Evolutionary conservation across 331 rosid species (phyloP).

Genomic region (Malus hybrid): DNA sequence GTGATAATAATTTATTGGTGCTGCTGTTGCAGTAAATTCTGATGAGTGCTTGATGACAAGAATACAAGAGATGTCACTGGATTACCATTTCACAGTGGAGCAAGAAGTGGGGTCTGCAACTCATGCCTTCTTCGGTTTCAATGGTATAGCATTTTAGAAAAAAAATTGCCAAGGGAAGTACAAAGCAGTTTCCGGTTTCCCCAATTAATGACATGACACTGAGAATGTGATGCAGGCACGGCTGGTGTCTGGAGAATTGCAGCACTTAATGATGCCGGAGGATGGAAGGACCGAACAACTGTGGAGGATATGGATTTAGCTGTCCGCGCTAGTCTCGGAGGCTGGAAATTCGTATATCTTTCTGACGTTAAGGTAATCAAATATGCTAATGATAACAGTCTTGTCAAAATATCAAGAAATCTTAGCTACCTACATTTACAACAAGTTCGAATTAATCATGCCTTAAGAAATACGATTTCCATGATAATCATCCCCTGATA

Average conservation of each 20-base stretch:
- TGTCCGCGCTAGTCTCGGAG: conserved; percentile 68
- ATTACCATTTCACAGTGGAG: conserved; percentile 91
- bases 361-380: conserved; percentile 66
- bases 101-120: conserved; percentile 90
- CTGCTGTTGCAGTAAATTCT: conserved; percentile 56
- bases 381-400: not conserved
- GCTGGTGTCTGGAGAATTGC: conserved; percentile 96
- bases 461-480: not conserved
- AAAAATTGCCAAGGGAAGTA: not conserved
- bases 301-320: conserved; percentile 93
- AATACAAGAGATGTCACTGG: conserved; percentile 95
- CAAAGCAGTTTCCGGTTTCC: not conserved
- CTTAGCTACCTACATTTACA: not conserved
- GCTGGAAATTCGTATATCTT: conserved; percentile 75
- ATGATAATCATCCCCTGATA: not conserved
- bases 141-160: conserved; percentile 40
- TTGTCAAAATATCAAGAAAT: not conserved
- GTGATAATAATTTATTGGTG: conserved; percentile 7
- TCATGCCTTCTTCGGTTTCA: conserved; percentile 88
- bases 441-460: not conserved
- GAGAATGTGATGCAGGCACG: conserved; percentile 50
- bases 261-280: conserved; percentile 86
- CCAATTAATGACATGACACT: not conserved
- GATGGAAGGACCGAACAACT: conserved; percentile 93
- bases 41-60: conserved; percentile 92